These are phyloP conservation scores for Hypoxylon sp. DNA, from an alignment of 2,329 filamentous ascomycete species.

Conservation along the genomic window DNA sequence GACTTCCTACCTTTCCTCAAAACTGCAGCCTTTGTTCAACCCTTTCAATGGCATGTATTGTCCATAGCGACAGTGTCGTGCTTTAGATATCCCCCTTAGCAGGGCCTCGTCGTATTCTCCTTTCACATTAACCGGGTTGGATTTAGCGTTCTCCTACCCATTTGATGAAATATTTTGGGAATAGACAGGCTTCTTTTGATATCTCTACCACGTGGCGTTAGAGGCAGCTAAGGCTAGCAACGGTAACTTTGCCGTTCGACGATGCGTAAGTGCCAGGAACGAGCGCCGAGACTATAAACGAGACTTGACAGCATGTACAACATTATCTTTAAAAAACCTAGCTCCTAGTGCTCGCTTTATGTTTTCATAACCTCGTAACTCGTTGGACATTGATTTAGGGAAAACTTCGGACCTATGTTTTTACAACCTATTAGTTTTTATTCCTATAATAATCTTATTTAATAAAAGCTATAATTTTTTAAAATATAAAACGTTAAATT, in stretches of 20 bases:
- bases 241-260: background rate
- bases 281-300: background rate
- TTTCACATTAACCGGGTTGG: background rate
- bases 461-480: too few relatives aligned
- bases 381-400: background rate
- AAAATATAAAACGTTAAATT: too few relatives aligned
- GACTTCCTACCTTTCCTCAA: background rate
- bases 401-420: background rate
- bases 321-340: background rate
- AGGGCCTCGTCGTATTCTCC: background rate
- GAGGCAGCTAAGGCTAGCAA: background rate
- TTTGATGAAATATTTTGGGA: background rate
- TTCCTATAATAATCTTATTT: constrained; percentile 1
- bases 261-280: background rate
- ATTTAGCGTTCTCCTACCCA: background rate
- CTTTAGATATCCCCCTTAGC: background rate
- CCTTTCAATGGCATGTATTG: constrained; percentile 1
- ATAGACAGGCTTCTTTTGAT: background rate
- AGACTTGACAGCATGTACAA: background rate
- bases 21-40: background rate
- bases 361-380: background rate
- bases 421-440: background rate
- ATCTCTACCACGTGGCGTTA: background rate
- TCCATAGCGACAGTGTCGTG: background rate
- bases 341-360: background rate